phyloP scores from a whole-genome alignment of 768 basidiomycete genomes.

The Kwoniella botswanensis region DNA sequence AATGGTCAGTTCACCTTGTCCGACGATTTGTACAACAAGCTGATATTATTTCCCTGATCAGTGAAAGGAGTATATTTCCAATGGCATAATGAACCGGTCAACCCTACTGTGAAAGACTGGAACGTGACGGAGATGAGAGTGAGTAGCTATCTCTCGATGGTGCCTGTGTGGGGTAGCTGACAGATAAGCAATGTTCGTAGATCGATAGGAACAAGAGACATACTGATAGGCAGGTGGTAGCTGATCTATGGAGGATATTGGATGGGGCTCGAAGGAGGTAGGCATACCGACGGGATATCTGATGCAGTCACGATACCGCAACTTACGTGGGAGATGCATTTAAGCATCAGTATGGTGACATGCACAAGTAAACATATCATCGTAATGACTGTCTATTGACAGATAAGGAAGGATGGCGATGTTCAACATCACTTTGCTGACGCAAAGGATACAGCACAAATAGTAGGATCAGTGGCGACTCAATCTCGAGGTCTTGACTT shows the following conservation, averaged over 20 bases:
- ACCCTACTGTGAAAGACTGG: slow-evolving; percentile 90
- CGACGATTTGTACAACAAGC: neutral
- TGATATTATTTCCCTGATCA: slow-evolving; percentile 53
- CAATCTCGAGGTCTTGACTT: too few species aligned
- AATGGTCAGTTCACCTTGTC: slow-evolving; percentile 67
- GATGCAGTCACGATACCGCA: too few species aligned
- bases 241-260: slow-evolving; percentile 91
- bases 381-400: too few species aligned
- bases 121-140: slow-evolving; percentile 95
- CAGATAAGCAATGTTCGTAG: slow-evolving; percentile 60
- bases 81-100: slow-evolving; percentile 91
- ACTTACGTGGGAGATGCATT: too few species aligned
- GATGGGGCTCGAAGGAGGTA: slow-evolving; percentile 61
- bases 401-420: too few species aligned
- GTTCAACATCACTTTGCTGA: too few species aligned
- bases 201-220: slow-evolving; percentile 89
- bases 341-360: too few species aligned
- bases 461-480: too few species aligned
- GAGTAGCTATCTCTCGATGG: slow-evolving; percentile 23
- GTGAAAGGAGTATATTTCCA: slow-evolving; percentile 95
- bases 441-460: too few species aligned
- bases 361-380: too few species aligned
- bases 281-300: neutral
- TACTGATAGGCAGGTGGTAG: slow-evolving; percentile 90
- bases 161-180: neutral